phyloP scores from a whole-genome alignment of 768 basidiomycete genomes.

The Symmetrospora coprosmae region DNA sequence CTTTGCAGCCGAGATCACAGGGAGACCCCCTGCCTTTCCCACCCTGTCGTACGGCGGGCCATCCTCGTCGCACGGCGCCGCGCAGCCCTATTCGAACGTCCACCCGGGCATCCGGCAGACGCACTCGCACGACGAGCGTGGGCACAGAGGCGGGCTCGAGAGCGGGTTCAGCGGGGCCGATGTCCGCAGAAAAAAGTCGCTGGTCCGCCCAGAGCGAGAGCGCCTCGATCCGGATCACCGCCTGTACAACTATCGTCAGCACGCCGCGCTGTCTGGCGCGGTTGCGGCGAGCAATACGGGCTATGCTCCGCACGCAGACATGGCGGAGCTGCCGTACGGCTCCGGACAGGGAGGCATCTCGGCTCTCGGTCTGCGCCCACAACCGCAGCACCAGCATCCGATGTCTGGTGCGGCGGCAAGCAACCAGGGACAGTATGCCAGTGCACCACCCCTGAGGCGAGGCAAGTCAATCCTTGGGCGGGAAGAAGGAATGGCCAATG shows the following conservation, averaged over 20 bases:
- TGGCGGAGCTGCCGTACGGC: neutral
- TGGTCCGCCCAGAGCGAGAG: slow-evolving; percentile 83
- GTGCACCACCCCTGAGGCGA: slow-evolving; percentile 47
- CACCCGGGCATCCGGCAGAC: slow-evolving; percentile 16
- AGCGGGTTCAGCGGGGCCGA: slow-evolving; percentile 31
- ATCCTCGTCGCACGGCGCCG: neutral
- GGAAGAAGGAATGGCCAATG: slow-evolving; percentile 68
- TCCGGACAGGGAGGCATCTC: slow-evolving; percentile 9
- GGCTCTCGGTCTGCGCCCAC: slow-evolving; percentile 25
- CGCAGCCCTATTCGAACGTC: neutral
- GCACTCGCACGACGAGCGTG: neutral
- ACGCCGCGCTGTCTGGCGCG: slow-evolving; percentile 62
- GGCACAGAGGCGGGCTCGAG: neutral
- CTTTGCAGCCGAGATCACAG: too few species aligned
- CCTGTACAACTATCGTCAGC: slow-evolving; percentile 83
- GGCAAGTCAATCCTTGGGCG: slow-evolving; percentile 79
- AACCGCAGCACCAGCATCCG: slow-evolving; percentile 30
- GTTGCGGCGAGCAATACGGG: slow-evolving; percentile 68
- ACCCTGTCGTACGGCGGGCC: neutral
- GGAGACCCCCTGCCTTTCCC: too few species aligned
- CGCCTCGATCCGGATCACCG: slow-evolving; percentile 89
- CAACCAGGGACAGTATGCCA: too few species aligned
- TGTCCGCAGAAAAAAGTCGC: slow-evolving; percentile 65
- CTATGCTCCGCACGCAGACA: slow-evolving; percentile 49
- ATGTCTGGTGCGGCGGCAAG: too few species aligned